Base-by-base conservation (phyloP, 2,329 filamentous ascomycete genomes). In the Fusarium austroafricanum region DNA sequence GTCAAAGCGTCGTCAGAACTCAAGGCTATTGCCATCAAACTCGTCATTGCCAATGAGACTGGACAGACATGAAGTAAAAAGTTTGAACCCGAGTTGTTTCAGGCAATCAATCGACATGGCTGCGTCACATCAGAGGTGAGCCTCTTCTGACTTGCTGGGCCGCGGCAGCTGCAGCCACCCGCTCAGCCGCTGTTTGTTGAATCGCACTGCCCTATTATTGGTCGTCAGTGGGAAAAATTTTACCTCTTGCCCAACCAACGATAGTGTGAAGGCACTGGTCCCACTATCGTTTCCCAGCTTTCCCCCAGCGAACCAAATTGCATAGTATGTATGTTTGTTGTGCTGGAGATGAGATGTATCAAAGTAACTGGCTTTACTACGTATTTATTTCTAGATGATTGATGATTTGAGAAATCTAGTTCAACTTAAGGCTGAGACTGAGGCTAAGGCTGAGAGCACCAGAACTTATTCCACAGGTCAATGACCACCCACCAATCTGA, bases 201-300 rank as follows among this genome's bases (percentile, higher is more conserved):
- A 43, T 33, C 45, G 61, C 70, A 74, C 71, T 71, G 70, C 70
- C 37, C 49, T 35, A n/a, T 40, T 35, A 29, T 55, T 50, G 33
- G 50, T 31, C 17, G 49, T 45, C 53, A 49, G 14, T 47, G 43
- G 52, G 61, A 69, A 73, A 74, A 61, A 5, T 55, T 71, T 72
- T 60, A 31, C 68, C 51, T 54, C 53, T 58, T 49, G 35, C 61
- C 66, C 61, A 52, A 59, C 42, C 7, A 52, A 31, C 6, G 20
- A 47, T 55, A 72, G 60, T 23, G n/a, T 28, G 12, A 29, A 28
- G 26, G 9, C 7, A 23, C 42, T 49, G 46, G 66, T 39, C 43
- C 65, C 65, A 71, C 67, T 63, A 28, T 72, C 63, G 61, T 68
- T 61, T 64, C 59, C 55, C 40, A 62, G 50, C 44, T 55, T 35